Percentiles rank a stretch among this genome's conserved stretches.
phyloP scores from a whole-genome alignment of 495 filamentous ascomycete species.

The Cladorrhinum samala region DNA sequence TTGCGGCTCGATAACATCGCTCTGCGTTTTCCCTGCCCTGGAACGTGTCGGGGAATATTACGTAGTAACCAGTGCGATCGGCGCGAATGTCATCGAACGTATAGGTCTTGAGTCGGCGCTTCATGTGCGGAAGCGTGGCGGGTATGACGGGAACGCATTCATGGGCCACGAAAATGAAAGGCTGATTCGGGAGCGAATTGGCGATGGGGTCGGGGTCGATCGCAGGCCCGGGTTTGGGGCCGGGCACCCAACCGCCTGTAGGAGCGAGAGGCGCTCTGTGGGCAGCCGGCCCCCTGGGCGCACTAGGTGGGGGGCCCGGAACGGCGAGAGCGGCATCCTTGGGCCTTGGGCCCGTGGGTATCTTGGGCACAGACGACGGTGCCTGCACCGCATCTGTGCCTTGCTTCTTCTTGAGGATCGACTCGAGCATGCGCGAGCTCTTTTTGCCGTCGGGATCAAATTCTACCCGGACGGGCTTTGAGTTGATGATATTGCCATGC shows the following conservation, averaged over 20 bases:
- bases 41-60: constrained; percentile 72
- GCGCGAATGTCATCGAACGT: constrained; percentile 69
- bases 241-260: constrained; percentile 20
- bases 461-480: constrained; percentile 68
- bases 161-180: constrained; percentile 88
- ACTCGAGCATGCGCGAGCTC: constrained; percentile 66
- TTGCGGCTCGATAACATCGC: constrained; percentile 63
- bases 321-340: constrained; percentile 42
- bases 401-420: constrained; percentile 60
- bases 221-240: constrained; percentile 18
- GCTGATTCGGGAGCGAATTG: constrained; percentile 65
- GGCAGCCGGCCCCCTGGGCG: constrained; percentile 80
- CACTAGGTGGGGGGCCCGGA: constrained; percentile 66
- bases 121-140: constrained; percentile 77
- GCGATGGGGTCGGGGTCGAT: constrained; percentile 48
- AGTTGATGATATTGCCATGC: constrained; percentile 65
- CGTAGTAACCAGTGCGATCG: constrained; percentile 83
- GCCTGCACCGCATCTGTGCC: constrained; percentile 42
- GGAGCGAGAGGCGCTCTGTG: constrained; percentile 34
- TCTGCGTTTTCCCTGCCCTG: constrained; percentile 73
- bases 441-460: constrained; percentile 80
- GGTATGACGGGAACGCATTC: constrained; percentile 82
- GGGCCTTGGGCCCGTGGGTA: constrained; percentile 36
- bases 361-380: constrained; percentile 21
- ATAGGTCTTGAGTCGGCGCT: constrained; percentile 75